A percentile compares a stretch with the other conserved stretches of the same genome.
Evolutionary conservation across 2,329 filamentous ascomycete species (phyloP).

Genomic region (Ascocoryne sarcoides): DNA sequence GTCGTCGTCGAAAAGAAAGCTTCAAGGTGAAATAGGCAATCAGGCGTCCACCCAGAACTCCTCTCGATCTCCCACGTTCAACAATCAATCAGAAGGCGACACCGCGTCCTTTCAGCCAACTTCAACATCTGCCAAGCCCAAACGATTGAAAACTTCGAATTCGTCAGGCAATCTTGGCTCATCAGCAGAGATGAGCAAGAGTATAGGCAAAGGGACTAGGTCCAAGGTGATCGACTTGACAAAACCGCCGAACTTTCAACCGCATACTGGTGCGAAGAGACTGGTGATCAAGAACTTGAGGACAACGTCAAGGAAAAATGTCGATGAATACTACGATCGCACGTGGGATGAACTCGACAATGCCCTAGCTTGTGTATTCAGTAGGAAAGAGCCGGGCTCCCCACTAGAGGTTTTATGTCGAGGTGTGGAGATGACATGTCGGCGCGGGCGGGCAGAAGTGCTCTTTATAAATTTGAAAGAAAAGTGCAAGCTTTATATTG

Average conservation of each 20-base stretch:
- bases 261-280: constrained; percentile 70
- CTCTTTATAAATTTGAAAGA: constrained; percentile 58
- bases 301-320: constrained; percentile 47
- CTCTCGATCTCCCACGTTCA: constrained; percentile 2
- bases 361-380: constrained; percentile 67
- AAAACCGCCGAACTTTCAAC: constrained; percentile 45
- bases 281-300: constrained; percentile 91
- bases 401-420: constrained; percentile 88
- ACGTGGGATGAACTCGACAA: constrained; percentile 66
- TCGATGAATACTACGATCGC: constrained; percentile 69
- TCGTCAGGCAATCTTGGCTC: constrained; percentile 25
- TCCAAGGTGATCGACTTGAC: constrained; percentile 21
- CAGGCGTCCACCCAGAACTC: constrained; percentile 1
- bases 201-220: constrained; percentile 9
- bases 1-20: constrained; percentile 20
- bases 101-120: constrained; percentile 3
- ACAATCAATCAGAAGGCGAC: neutral
- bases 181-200: constrained; percentile 20
- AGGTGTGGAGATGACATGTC: constrained; percentile 84
- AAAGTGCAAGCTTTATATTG: constrained; percentile 61
- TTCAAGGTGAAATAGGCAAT: constrained; percentile 11
- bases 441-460: constrained; percentile 61
- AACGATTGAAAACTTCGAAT: constrained; percentile 69
- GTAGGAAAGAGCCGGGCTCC: constrained; percentile 48
- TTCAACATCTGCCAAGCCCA: constrained; percentile 48